phyloP scores from a whole-genome alignment of 352 stramenopile genomes.

The Globisporangium rhizosaccharum region DNA sequence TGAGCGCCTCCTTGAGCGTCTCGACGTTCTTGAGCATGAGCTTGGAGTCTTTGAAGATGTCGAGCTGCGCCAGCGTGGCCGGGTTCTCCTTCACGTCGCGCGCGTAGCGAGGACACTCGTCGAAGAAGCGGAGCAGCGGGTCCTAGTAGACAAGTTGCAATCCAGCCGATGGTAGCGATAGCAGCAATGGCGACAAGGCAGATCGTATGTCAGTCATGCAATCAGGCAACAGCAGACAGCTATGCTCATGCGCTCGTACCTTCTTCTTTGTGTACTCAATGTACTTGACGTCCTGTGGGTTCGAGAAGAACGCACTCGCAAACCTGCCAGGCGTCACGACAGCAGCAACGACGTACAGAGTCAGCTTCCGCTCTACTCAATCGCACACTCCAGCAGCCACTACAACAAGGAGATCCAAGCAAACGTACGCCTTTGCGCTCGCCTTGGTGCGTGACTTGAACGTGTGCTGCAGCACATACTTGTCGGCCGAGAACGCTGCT shows the following conservation, averaged over 20 bases:
- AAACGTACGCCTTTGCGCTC: constrained; percentile 45
- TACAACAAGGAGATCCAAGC: neutral
- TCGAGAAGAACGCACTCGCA: constrained; percentile 44
- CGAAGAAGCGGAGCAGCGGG: constrained; percentile 51
- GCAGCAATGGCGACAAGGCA: neutral
- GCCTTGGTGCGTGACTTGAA: constrained; percentile 45
- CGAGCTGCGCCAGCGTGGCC: constrained; percentile 21
- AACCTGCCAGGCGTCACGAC: constrained; percentile 26
- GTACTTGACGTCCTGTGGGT: constrained; percentile 36
- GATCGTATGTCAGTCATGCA: neutral
- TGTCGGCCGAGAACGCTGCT: constrained; percentile 21
- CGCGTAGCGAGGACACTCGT: constrained; percentile 48
- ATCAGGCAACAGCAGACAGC: neutral
- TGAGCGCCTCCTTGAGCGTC: constrained; percentile 6
- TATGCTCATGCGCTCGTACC: constrained; percentile 7
- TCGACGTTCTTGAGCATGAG: constrained; percentile 18
- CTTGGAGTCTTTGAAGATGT: constrained; percentile 25
- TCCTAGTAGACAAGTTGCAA: constrained; percentile 20
- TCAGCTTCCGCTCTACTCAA: neutral
- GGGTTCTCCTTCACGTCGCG: constrained; percentile 39
- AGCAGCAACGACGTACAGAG: neutral
- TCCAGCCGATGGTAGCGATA: neutral
- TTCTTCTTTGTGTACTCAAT: constrained; percentile 31
- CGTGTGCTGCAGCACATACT: constrained; percentile 53
- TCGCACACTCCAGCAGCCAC: neutral